Evolutionary conservation across 2,329 filamentous ascomycete genomes (phyloP).

Genomic region (Claviceps digitariae): DNA sequence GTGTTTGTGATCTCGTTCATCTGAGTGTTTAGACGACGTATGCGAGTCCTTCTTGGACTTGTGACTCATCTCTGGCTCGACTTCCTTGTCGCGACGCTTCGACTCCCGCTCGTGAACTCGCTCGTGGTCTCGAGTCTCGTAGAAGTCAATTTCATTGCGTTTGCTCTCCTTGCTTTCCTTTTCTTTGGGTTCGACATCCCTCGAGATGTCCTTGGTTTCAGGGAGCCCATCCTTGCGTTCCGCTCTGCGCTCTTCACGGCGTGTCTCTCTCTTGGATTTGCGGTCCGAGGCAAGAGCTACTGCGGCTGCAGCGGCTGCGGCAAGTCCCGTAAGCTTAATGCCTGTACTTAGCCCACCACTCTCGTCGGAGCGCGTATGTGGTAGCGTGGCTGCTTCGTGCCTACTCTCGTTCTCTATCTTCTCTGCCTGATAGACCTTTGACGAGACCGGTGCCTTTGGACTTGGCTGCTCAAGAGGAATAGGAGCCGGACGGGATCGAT

Average conservation of each 20-base stretch:
- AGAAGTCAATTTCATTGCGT: slow-evolving; percentile 6
- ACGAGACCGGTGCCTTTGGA: slow-evolving; percentile 59
- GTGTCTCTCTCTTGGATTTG: slow-evolving; percentile 8
- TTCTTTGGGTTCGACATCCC: neutral
- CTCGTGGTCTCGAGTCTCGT: slow-evolving; percentile 8
- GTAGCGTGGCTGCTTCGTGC: slow-evolving; percentile 17
- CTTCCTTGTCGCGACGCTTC: slow-evolving; percentile 13
- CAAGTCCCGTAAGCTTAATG: slow-evolving; percentile 31
- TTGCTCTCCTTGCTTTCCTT: neutral
- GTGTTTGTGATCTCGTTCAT: slow-evolving; percentile 17
- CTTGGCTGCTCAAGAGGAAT: slow-evolving; percentile 76
- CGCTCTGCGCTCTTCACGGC: slow-evolving; percentile 11
- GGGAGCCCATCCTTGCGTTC: slow-evolving; percentile 11
- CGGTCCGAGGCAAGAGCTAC: slow-evolving; percentile 16
- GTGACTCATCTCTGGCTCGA: slow-evolving; percentile 7
- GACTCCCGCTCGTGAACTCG: slow-evolving; percentile 12
- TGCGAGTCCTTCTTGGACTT: slow-evolving; percentile 18
- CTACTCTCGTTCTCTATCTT: slow-evolving; percentile 23
- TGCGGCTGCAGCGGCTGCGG: slow-evolving; percentile 35
- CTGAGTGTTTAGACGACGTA: slow-evolving; percentile 13
- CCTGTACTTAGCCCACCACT: slow-evolving; percentile 27
- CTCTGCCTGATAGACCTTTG: slow-evolving; percentile 48
- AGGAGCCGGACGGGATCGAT: slow-evolving; percentile 37
- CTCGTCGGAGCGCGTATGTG: slow-evolving; percentile 21
- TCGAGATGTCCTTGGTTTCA: slow-evolving; percentile 1